These are phyloP conservation scores for Evernia prunastri DNA, from an alignment of 495 filamentous ascomycete species.

Conservation along the genomic window DNA sequence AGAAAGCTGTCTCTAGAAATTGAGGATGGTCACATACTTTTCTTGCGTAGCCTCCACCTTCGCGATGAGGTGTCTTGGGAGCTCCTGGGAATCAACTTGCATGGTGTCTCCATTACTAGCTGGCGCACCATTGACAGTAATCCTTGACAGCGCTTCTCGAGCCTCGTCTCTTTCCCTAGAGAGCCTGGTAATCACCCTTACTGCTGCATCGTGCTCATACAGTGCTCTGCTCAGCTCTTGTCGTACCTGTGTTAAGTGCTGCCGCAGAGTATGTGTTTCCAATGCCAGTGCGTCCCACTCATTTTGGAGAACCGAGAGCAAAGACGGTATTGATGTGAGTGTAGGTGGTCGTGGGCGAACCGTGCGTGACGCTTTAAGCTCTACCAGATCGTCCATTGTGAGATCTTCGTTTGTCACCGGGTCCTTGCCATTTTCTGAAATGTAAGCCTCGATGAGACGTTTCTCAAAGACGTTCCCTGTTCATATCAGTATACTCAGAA, in stretches of 20 bases:
- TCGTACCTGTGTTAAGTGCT: slow-evolving; percentile 80
- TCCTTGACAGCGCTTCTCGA: slow-evolving; percentile 79
- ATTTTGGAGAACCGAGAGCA: slow-evolving; percentile 93
- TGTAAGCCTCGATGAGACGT: slow-evolving; percentile 89
- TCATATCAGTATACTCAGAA: slow-evolving; percentile 29
- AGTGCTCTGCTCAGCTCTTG: slow-evolving; percentile 90
- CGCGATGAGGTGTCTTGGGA: slow-evolving; percentile 65
- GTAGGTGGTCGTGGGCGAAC: slow-evolving; percentile 87
- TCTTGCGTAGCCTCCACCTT: slow-evolving; percentile 73
- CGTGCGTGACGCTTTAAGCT: slow-evolving; percentile 72
- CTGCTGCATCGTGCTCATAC: slow-evolving; percentile 93
- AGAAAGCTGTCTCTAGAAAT: slow-evolving; percentile 14
- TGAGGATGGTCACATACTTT: slow-evolving; percentile 47
- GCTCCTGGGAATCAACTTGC: slow-evolving; percentile 71
- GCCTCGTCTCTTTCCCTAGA: slow-evolving; percentile 89
- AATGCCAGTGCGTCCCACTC: slow-evolving; percentile 95
- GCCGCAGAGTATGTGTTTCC: slow-evolving; percentile 80
- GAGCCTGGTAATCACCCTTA: slow-evolving; percentile 84
- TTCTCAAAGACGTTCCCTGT: slow-evolving; percentile 87
- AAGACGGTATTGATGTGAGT: slow-evolving; percentile 92
- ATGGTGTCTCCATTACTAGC: slow-evolving; percentile 69
- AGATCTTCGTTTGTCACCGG: slow-evolving; percentile 88
- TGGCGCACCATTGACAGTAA: slow-evolving; percentile 56
- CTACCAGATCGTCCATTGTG: slow-evolving; percentile 76
- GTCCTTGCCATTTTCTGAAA: slow-evolving; percentile 88